A percentile compares a stretch with the other conserved stretches of the same genome.
These are phyloP conservation scores for Ottelia alismoides DNA, from an alignment of 106 monocot species.

Conservation along the genomic window DNA sequence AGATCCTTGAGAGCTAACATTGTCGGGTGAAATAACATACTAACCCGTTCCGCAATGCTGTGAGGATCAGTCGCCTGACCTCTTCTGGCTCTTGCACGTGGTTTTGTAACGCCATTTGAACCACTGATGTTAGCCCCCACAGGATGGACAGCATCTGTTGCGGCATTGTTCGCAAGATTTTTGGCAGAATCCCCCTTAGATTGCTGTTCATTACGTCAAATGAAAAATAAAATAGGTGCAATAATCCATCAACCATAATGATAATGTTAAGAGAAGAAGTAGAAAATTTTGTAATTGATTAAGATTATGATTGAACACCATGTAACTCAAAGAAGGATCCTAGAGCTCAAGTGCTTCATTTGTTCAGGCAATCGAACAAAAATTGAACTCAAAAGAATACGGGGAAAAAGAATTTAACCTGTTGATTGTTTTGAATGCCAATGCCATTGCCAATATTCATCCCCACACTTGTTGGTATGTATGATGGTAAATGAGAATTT, in stretches of 20 bases:
- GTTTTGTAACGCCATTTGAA: conserved; percentile 30
- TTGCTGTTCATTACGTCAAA: background rate
- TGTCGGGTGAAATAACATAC: background rate
- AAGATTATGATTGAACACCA: background rate
- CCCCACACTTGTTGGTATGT: background rate
- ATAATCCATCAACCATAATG: background rate
- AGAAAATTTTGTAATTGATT: background rate
- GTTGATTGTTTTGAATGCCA: background rate
- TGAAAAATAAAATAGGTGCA: background rate
- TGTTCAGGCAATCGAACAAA: conserved; percentile 1
- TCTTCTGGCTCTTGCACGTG: conserved; percentile 58
- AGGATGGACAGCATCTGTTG: conserved; percentile 13
- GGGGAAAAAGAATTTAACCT: background rate
- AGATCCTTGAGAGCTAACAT: background rate
- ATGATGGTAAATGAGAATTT: background rate
- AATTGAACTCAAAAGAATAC: background rate
- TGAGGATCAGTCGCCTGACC: conserved; percentile 93
- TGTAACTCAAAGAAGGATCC: background rate
- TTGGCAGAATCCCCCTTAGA: conserved; percentile 12
- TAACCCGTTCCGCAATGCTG: conserved; percentile 87
- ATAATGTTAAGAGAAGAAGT: no score
- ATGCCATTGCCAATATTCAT: background rate
- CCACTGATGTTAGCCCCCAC: conserved; percentile 13
- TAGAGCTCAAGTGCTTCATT: background rate
- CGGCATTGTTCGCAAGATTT: conserved; percentile 14